Evolutionary conservation across 148 eudicot species (phyloP), one percentile per base, ranked within the genome.

Genomic region (Linanthus parryae): DNA sequence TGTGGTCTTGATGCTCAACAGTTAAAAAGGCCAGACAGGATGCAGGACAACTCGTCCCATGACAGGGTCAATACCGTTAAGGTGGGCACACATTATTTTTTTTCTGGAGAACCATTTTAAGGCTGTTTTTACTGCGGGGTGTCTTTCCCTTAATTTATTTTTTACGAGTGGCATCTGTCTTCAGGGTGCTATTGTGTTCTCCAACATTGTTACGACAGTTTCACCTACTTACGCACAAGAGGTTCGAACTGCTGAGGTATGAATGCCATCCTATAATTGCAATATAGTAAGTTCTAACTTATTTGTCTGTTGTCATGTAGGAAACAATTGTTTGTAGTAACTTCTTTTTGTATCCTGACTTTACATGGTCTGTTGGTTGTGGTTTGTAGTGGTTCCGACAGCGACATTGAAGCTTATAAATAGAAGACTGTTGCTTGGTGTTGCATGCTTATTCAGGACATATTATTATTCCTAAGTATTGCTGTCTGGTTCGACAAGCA

Each of bases 121-220:
- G 24, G 48, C 19, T 22, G 24, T 58, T 33, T 48, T 49, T 7
- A n/a, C n/a, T n/a, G n/a, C n/a, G n/a, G n/a, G n/a, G n/a, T 48
- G 17, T 48, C 18, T 35, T 7, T 33, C 47, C n/a, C n/a, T n/a
- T n/a, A n/a, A 18, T 52, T 31, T 35, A 37, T 16, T 64, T 14
- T 58, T 69, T 28, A 41, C 48, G 14, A 31, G 22, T 48, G 57
- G 3, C 17, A 31, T 14, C 37, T 43, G 26, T 67, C 16, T 70
- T 26, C 52, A 87, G 99, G 96, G 99, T 64, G 99, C 91, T 56
- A 62, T 92, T 58, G 99, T 92, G 61, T 92, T 74, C 73, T 92
- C 99, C 43, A 92, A 92, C 75, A 92, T 87, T 60, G 96, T 92
- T 38, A 92, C 99, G 47, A 87, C 99, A 40, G 96, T 92, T 48